Conservation (phyloP, 169 alveolate genomes). For the Eimeria falciformis region DNA sequence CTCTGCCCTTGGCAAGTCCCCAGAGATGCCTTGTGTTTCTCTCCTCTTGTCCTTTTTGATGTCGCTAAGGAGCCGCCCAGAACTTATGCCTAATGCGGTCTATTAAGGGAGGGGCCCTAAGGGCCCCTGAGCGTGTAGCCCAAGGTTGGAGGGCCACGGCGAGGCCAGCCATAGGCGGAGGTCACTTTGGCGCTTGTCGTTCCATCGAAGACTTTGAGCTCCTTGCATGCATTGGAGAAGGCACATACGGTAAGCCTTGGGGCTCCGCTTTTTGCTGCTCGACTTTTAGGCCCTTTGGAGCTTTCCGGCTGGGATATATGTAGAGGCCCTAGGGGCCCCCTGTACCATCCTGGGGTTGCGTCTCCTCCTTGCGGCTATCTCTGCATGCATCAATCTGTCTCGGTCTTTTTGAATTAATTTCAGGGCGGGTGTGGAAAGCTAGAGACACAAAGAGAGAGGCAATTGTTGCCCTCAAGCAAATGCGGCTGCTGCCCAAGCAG, state of each 20-base stretch:
- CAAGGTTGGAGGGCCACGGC: conserved; percentile 29
- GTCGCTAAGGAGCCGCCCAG: too few species aligned
- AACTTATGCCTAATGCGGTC: too few species aligned
- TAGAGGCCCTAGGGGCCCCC: too few species aligned
- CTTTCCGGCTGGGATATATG: too few species aligned
- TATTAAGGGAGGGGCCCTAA: background rate
- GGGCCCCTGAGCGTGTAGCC: background rate
- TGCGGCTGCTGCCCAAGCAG: conserved; percentile 37
- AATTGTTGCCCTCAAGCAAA: conserved; percentile 56
- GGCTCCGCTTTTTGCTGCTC: background rate
- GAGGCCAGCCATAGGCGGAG: background rate
- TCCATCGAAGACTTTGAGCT: conserved; percentile 55
- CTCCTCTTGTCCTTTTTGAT: too few species aligned
- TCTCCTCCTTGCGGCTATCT: background rate
- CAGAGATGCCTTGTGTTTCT: too few species aligned
- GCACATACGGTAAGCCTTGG: conserved; percentile 64
- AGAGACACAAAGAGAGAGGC: conserved; percentile 5
- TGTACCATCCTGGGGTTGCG: background rate
- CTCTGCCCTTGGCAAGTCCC: too few species aligned
- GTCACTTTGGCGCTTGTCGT: conserved; percentile 39
- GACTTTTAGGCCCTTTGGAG: background rate
- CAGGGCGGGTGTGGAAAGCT: conserved; percentile 65
- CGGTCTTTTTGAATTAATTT: background rate
- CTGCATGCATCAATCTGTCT: too few species aligned
- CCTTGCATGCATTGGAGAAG: conserved; percentile 48